phyloP scores from a whole-genome alignment of 2,329 filamentous ascomycete genomes.

The Colletotrichum graminicola region DNA sequence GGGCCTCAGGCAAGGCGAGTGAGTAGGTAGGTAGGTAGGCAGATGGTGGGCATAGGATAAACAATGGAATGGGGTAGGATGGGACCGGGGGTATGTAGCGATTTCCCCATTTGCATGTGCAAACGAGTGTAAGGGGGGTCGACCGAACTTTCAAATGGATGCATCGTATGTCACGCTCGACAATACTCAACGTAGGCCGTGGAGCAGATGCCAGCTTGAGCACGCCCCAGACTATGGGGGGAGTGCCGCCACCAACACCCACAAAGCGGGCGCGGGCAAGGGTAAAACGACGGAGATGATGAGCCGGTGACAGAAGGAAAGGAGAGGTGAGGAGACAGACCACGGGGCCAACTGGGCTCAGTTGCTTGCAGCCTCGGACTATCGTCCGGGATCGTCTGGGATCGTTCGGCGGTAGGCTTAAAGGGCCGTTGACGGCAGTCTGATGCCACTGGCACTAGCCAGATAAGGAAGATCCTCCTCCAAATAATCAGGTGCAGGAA shows the following conservation, averaged over 20 bases:
- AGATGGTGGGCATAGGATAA: conserved; percentile 8
- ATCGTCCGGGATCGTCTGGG: conserved; percentile 38
- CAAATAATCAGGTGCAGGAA: conserved; percentile 30
- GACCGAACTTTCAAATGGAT: conserved; percentile 17
- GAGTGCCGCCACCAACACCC: conserved; percentile 16
- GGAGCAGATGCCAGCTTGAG: conserved; percentile 10
- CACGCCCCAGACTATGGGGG: background rate
- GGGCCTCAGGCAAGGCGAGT: conserved; percentile 25
- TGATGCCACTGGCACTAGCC: conserved; percentile 40
- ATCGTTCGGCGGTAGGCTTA: conserved; percentile 13
- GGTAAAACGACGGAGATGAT: background rate
- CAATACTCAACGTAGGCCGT: conserved; percentile 12
- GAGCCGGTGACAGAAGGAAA: background rate
- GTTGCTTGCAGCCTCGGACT: conserved; percentile 35
- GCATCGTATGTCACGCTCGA: conserved; percentile 27
- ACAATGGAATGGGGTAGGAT: conserved; percentile 17
- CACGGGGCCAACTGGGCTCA: conserved; percentile 7
- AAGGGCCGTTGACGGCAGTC: conserved; percentile 40
- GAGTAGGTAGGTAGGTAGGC: conserved; percentile 4
- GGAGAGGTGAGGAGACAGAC: conserved; percentile 5
- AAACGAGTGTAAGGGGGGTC: conserved; percentile 22
- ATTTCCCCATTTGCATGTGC: conserved; percentile 40
- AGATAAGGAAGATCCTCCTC: conserved; percentile 22
- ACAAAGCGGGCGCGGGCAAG: conserved; percentile 15
- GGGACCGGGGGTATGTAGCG: conserved; percentile 34